These are phyloP conservation scores for Naegleria gruberi DNA, from an alignment of 208 protist species.

Conservation along the genomic window DNA sequence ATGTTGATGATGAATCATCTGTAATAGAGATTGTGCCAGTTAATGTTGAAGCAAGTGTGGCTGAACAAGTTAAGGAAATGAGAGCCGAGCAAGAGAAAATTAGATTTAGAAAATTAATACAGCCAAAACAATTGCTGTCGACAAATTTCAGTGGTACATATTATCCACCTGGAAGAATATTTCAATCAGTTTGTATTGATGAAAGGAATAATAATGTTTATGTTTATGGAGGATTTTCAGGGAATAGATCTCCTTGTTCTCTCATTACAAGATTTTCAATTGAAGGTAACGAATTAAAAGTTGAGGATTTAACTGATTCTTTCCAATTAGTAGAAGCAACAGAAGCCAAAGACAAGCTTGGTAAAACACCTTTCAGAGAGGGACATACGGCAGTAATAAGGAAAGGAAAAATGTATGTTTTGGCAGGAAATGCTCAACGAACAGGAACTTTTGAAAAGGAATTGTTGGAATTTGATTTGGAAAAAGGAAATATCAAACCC, in stretches of 20 bases:
- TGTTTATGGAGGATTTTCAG: background rate
- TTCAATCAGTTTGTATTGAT: background rate
- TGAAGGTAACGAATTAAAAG: background rate
- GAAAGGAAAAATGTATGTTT: background rate
- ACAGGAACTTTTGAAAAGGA: background rate
- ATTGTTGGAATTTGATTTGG: background rate
- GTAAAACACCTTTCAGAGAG: background rate
- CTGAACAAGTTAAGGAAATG: background rate
- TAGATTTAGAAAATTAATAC: no score
- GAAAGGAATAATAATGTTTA: background rate
- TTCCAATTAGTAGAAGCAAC: background rate
- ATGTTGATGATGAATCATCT: background rate
- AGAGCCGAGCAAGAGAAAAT: background rate
- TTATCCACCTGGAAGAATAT: background rate
- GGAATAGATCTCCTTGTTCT: background rate
- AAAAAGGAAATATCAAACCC: background rate
- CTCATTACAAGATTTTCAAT: background rate
- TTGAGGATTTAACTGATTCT: background rate
- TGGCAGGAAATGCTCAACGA: background rate
- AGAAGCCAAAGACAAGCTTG: background rate
- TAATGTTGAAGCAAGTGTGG: background rate
- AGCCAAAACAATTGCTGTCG: no score
- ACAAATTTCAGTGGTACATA: background rate
- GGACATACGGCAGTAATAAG: background rate
- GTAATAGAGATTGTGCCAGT: background rate